Evolutionary conservation across 768 basidiomycete genomes (phyloP), one percentile per base, ranked within the genome.

Genomic region (Pluteus cervinus): DNA sequence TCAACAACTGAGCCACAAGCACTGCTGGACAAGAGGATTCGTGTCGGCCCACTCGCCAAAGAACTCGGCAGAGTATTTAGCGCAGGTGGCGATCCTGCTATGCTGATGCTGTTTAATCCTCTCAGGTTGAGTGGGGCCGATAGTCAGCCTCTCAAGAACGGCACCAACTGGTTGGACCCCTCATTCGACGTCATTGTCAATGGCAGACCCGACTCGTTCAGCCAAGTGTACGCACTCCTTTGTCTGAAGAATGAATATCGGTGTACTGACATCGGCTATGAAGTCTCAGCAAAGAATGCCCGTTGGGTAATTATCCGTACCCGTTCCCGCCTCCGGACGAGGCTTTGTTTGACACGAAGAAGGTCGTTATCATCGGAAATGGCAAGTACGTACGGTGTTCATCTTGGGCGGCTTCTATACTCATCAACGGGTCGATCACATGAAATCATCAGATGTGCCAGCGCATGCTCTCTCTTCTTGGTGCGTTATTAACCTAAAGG

Each of bases 351-450:
- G 58, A 69, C 20, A 55, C 71, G 5, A 55, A 62, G 45, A 65
- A 73, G 39, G 60, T 75, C 3, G 66, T 65, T 10, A 75, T 79
- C 35, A 55, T 79, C n/a, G 70, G 67, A 7, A 79, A 79, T 50
- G 76, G 76, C 42, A 59, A 67, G 69, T 67, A 45, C 22, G 48
- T 32, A 22, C 14, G 1, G 4, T 5, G 5, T 18, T 24, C 20
- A 10, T 28, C 20, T 25, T 33, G 21, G n/a, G n/a, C n/a, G n/a
- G 12, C 11, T 20, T 22, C 18, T 29, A 14, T 32, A 18, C 26
- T 17, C n/a, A n/a, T n/a, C n/a, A n/a, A n/a, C n/a, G n/a, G n/a
- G n/a, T 25, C 24, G 24, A 36, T 29, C 35, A 41, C 5, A 30
- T n/a, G 23, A 16, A 23, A 21, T 24, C 32, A 39, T 37, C 36